Evolutionary conservation across 768 basidiomycete genomes (phyloP), one percentile per base, ranked within the genome.

Genomic region (Mycena maculata): DNA sequence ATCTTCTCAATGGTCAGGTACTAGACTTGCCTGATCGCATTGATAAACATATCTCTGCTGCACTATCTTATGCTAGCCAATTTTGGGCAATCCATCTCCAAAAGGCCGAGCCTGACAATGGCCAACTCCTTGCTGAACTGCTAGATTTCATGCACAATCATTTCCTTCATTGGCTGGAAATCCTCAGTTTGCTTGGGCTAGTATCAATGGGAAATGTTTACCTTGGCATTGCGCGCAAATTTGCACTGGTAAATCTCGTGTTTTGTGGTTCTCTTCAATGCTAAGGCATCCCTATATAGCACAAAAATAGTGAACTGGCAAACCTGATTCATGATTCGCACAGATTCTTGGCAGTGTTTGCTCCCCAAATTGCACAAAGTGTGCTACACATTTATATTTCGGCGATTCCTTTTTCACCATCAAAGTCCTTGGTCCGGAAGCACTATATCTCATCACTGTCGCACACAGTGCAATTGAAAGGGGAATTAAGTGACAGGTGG

Each of bases 311-410:
- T 8, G 8, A 20, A 6, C 27, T 53, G 23, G 25, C 4, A 4
- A 38, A 38, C 23, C 22, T 36, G 13, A 9, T 53, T 23, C 52
- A 23, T 4, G 52, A 53, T 53, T 3, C 52, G 10, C 1, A 36
- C 10, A 9, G 33, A n/a, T 36, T 53, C 23, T 4, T 53, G 11
- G 31, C 20, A 22, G n/a, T 3, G 6, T 53, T 53, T 53, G 20
- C 52, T 11, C 52, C 52, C 22, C 3, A 36, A 11, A 53, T 53
- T 36, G 52, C 52, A 53, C n/a, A 53, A 53, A 53, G 52, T 38
- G 52, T 15, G 9, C 52, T 33, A 12, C 52, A 53, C 15, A 53
- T 53, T 22, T 53, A 53, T 38, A 36, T 53, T 7, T 53, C 52
- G 2, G 52, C 33, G 5, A 3, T 53, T 13, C 33, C 52, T 10